Base-by-base conservation (phyloP, 2,329 filamentous ascomycete genomes). In the Apiospora rasikravindrae region DNA sequence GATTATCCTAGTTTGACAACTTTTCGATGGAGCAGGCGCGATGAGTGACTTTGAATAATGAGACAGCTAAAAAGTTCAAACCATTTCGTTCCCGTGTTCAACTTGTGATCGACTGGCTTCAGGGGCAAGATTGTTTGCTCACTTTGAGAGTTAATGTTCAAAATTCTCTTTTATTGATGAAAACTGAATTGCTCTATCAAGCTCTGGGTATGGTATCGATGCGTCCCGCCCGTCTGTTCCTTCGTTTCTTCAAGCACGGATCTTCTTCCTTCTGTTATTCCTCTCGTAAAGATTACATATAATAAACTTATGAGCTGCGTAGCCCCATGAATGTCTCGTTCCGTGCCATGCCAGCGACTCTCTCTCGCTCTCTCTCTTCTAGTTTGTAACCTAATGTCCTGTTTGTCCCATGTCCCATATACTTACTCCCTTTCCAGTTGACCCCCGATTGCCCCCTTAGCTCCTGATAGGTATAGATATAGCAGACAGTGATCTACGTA, bases 381-480 rank as follows among this genome's bases (percentile, higher is more conserved):
- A 64, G 40, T 33, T 13, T 64, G 33, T 40, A 40, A n/a, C 53
- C 53, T 33, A 61, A 61, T 64, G 57, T 40, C 33, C 57, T 64
- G 33, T 64, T 64, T 37, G 22, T 33, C 14, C 67, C 44, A 22
- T 40, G 29, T 53, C 26, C 67, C 26, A 69, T 69, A 22, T 14
- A 1, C 33, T 33, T 19, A 2, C 29, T 16, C 26, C 45, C 45
- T n/a, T 51, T 40, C 57, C 57, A n/a, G 57, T 40, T n/a, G 29
- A 11, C 40, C 22, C 57, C 57, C 19, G 22, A 40, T n/a, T 40
- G 19, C 57, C 10, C 11, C 33, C 22, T 10, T 14, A 24, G n/a
- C 57, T 4, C 57, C 57, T 40, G 33, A 64, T 64, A 47, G 19
- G 45, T 47, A 64, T 64, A 64, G 29, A 61, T 61, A 37, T 61